A percentile compares a stretch with the other conserved stretches of the same genome.
Evolutionary conservation across 73 alveolate genomes (phyloP).

Genomic region (Tetrahymena thermophila): DNA sequence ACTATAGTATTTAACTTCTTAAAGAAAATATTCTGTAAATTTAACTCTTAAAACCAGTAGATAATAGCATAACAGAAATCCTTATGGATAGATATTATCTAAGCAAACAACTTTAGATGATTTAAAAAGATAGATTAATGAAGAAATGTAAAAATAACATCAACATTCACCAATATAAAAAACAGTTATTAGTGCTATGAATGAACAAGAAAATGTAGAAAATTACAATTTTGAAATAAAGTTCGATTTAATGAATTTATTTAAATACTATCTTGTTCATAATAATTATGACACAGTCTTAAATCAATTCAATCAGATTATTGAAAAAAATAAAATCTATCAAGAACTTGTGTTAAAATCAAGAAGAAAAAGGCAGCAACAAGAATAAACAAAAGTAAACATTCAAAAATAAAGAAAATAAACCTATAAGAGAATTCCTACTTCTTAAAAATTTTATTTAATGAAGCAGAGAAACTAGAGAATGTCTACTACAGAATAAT

Average conservation of each 20-base stretch:
- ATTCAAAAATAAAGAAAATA: no score
- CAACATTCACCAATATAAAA: neutral
- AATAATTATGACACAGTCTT: neutral
- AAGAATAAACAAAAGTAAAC: neutral
- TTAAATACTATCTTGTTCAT: neutral
- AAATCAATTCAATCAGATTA: neutral
- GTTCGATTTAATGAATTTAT: neutral
- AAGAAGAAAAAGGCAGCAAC: neutral
- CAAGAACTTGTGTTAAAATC: neutral
- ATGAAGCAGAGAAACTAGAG: neutral
- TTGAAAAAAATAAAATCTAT: neutral
- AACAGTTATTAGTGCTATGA: neutral
- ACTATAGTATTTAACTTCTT: no score
- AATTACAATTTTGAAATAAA: neutral
- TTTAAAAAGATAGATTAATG: neutral
- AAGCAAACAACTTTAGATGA: neutral
- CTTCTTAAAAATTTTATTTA: neutral
- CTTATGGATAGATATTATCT: neutral
- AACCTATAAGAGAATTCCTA: neutral
- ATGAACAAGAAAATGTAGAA: neutral
- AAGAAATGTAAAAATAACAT: neutral
- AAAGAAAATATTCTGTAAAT: neutral
- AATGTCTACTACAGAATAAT: neutral
- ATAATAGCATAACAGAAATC: no score
- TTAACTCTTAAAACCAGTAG: neutral